Percentiles rank a stretch among this genome's conserved stretches.
These are phyloP conservation scores for Drechslera avenae DNA, from an alignment of 2,329 filamentous ascomycete species.

Conservation along the genomic window DNA sequence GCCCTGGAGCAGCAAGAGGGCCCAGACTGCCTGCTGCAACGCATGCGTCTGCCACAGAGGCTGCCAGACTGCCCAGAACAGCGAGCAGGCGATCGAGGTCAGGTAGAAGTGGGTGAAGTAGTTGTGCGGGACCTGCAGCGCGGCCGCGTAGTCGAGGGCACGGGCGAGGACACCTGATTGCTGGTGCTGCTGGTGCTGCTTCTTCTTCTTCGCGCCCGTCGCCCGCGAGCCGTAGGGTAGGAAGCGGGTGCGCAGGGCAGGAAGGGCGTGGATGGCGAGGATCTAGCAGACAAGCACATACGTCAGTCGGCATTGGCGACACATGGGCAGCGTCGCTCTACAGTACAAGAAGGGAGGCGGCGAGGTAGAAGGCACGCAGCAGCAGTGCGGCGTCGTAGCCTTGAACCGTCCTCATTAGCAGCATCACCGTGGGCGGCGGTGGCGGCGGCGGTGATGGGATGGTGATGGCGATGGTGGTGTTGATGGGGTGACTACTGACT, in stretches of 20 bases:
- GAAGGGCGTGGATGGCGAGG: slow-evolving; percentile 57
- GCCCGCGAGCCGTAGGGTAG: slow-evolving; percentile 65
- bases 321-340: slow-evolving; percentile 31
- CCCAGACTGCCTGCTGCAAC: slow-evolving; percentile 70
- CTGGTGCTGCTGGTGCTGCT: slow-evolving; percentile 4
- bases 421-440: no score
- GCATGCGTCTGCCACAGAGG: slow-evolving; percentile 47
- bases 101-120: slow-evolving; percentile 93
- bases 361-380: slow-evolving; percentile 47
- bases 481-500: no score
- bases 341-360: slow-evolving; percentile 48
- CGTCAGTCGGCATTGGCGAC: slow-evolving; percentile 29
- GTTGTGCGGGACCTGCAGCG: slow-evolving; percentile 74
- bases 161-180: slow-evolving; percentile 16
- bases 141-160: slow-evolving; percentile 58
- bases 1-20: slow-evolving; percentile 77
- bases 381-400: slow-evolving; percentile 23
- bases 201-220: slow-evolving; percentile 13
- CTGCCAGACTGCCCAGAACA: slow-evolving; percentile 75
- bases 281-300: slow-evolving; percentile 50
- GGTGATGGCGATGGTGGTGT: no score
- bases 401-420: no score
- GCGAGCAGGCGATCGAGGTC: slow-evolving; percentile 69
- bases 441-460: no score
- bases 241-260: slow-evolving; percentile 60